A percentile compares a stretch with the other conserved stretches of the same genome.
These are phyloP conservation scores for Lichtheimia corymbifera DNA, from an alignment of 371 early-diverging fungal genomes.

Conservation along the genomic window DNA sequence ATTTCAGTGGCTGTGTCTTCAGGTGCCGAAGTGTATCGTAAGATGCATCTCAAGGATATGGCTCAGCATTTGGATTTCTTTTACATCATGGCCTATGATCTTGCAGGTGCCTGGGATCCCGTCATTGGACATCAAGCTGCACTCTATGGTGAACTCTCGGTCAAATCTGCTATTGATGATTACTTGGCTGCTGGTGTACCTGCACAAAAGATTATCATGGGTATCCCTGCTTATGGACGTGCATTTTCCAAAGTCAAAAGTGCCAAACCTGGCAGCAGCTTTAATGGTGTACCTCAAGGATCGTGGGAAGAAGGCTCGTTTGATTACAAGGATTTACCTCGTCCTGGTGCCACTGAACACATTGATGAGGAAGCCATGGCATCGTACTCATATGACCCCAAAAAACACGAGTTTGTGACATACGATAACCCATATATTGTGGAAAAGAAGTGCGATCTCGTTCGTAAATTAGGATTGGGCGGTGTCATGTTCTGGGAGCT, in stretches of 20 bases:
- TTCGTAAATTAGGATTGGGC: conserved; percentile 61
- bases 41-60: conserved; percentile 63
- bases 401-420: conserved; percentile 68
- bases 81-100: conserved; percentile 85
- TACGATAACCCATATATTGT: conserved; percentile 79
- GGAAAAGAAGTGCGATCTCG: conserved; percentile 74
- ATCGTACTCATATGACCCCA: conserved; percentile 73
- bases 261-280: conserved; percentile 54
- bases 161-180: conserved; percentile 67
- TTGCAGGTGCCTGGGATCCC: conserved; percentile 72
- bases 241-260: conserved; percentile 76
- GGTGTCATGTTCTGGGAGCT: conserved; percentile 91
- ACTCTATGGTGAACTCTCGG: conserved; percentile 63
- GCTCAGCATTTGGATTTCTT: conserved; percentile 68
- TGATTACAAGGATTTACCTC: conserved; percentile 74
- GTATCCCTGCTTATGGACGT: conserved; percentile 83
- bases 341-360: conserved; percentile 62
- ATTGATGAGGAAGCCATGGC: conserved; percentile 73
- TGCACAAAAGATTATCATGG: conserved; percentile 78
- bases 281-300: conserved; percentile 68
- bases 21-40: conserved; percentile 59
- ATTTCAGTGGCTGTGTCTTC: conserved; percentile 74
- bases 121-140: conserved; percentile 85
- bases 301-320: conserved; percentile 86
- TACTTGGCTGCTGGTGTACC: conserved; percentile 74